Percentiles rank a stretch among this genome's conserved stretches.
phyloP scores from a whole-genome alignment of 2,329 filamentous ascomycete species.

The Hysterium pulicare region DNA sequence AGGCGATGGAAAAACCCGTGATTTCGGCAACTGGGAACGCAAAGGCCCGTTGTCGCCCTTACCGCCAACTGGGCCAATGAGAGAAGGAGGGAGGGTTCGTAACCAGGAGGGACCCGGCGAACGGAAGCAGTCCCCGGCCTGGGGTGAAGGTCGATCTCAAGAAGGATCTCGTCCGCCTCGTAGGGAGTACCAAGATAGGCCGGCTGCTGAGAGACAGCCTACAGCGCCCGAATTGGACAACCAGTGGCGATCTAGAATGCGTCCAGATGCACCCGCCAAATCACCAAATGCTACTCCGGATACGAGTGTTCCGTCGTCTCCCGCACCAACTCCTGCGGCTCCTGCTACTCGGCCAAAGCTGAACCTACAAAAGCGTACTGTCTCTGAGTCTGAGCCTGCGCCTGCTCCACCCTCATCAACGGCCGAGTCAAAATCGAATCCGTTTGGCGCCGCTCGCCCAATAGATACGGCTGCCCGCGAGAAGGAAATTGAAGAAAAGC shows the following conservation, averaged over 20 bases:
- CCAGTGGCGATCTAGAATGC: conserved; percentile 90
- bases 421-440: conserved; percentile 82
- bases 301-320: conserved; percentile 71
- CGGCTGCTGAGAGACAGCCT: conserved; percentile 63
- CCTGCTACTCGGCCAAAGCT: conserved; percentile 71
- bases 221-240: conserved; percentile 91
- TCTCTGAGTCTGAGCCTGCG: conserved; percentile 65
- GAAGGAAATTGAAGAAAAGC: conserved; percentile 86
- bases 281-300: conserved; percentile 68
- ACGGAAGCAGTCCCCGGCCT: conserved; percentile 61
- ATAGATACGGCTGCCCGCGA: conserved; percentile 91
- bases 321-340: conserved; percentile 58
- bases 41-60: conserved; percentile 82
- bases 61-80: conserved; percentile 40
- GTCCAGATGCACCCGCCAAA: conserved; percentile 66
- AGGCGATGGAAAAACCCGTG: conserved; percentile 71
- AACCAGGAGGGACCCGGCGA: conserved; percentile 48
- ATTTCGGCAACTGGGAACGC: conserved; percentile 90
- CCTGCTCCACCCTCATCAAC: conserved; percentile 40
- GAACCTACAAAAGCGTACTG: conserved; percentile 87
- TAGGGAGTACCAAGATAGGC: conserved; percentile 68
- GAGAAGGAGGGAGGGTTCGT: conserved; percentile 59
- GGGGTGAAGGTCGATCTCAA: conserved; percentile 68
- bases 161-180: conserved; percentile 78
- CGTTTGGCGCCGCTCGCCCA: conserved; percentile 88